Evolutionary conservation across 306 rosid species (phyloP).

Genomic region (Rosa lucieae): DNA sequence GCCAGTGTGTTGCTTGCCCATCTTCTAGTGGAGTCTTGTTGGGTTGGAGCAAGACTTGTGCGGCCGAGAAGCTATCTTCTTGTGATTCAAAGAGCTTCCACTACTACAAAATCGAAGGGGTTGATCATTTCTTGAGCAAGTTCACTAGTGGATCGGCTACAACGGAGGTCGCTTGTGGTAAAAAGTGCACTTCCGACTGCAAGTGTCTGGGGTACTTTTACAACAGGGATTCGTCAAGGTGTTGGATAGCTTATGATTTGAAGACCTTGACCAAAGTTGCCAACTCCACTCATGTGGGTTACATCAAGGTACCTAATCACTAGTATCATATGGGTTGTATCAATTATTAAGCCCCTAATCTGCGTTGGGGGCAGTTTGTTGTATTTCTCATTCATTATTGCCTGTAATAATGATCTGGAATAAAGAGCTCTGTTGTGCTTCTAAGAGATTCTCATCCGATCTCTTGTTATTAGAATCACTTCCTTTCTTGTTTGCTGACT

Average conservation of each 20-base stretch:
- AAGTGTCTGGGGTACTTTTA: conserved; percentile 64
- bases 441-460: background rate
- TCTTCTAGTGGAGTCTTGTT: conserved; percentile 40
- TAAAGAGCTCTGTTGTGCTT: background rate
- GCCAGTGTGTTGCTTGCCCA: conserved; percentile 70
- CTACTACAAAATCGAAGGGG: conserved; percentile 58
- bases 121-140: conserved; percentile 65
- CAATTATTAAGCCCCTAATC: background rate
- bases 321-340: background rate
- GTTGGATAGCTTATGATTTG: conserved; percentile 66
- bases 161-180: conserved; percentile 44
- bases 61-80: conserved; percentile 33
- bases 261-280: conserved; percentile 48
- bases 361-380: background rate
- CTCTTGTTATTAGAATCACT: no score
- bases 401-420: background rate
- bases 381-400: background rate
- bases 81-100: conserved; percentile 41
- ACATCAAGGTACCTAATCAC: conserved; percentile 50
- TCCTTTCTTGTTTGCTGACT: no score
- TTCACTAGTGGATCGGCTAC: conserved; percentile 39
- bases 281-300: conserved; percentile 54
- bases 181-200: conserved; percentile 49
- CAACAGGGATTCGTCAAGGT: conserved; percentile 43
- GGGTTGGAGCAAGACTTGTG: conserved; percentile 64